These are phyloP conservation scores for Castanea mollissima DNA, from an alignment of 306 rosid genomes.

Conservation along the genomic window DNA sequence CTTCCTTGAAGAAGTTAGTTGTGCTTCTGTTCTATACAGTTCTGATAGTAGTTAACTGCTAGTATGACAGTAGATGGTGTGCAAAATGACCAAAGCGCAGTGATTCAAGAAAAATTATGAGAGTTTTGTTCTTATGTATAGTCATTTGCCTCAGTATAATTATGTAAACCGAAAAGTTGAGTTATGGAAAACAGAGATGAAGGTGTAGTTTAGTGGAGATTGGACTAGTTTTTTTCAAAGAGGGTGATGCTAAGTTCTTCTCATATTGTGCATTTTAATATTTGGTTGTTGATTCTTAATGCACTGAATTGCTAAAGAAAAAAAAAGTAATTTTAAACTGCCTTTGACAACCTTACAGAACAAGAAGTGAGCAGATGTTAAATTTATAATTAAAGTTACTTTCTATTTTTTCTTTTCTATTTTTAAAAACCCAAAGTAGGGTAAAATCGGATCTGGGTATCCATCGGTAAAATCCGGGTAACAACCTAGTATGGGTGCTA, in stretches of 20 bases:
- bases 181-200: neutral
- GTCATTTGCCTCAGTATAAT: neutral
- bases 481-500: too few relatives aligned
- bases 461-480: too few relatives aligned
- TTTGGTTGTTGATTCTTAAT: neutral
- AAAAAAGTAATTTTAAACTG: neutral
- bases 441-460: too few relatives aligned
- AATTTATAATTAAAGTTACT: too few relatives aligned
- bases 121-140: neutral
- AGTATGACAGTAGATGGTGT: too few relatives aligned
- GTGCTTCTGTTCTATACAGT: too few relatives aligned
- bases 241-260: neutral
- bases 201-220: neutral
- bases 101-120: neutral
- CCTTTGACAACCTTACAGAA: neutral
- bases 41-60: too few relatives aligned
- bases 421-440: too few relatives aligned
- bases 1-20: too few relatives aligned
- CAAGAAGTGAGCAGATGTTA: too few relatives aligned
- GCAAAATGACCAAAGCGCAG: too few relatives aligned
- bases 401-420: too few relatives aligned
- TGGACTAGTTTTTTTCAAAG: neutral
- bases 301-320: neutral
- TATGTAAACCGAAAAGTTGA: neutral
- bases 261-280: neutral